Evolutionary conservation across 345 rosid species (phyloP).

Genomic region (Brassica rapa): DNA sequence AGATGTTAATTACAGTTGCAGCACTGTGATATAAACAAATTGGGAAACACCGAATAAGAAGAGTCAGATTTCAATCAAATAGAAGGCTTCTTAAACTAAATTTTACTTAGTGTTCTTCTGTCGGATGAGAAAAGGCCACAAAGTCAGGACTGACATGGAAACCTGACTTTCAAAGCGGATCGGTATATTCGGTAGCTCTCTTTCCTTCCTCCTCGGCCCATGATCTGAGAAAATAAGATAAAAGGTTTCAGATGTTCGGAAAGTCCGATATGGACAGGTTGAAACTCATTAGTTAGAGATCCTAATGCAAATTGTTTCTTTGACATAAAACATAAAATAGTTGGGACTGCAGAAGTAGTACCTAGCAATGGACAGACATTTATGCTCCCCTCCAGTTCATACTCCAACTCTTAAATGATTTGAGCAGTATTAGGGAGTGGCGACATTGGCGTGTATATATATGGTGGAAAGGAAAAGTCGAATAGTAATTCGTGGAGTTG

Average conservation of each 20-base stretch:
- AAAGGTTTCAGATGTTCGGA: neutral
- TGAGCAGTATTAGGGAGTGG: neutral
- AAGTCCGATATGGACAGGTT: too few species aligned
- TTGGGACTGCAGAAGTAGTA: too few species aligned
- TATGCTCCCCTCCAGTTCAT: neutral
- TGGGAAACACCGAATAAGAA: neutral
- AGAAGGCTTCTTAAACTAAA: neutral
- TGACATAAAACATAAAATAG: neutral
- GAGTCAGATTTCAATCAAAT: neutral
- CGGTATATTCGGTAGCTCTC: neutral
- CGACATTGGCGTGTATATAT: too few species aligned
- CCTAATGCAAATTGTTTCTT: neutral
- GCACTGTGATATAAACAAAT: neutral
- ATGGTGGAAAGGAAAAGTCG: too few species aligned
- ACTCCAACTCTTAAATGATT: neutral
- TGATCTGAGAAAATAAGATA: neutral
- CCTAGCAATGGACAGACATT: neutral
- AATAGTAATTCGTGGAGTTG: too few species aligned
- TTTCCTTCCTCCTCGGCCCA: neutral
- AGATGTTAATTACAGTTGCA: neutral
- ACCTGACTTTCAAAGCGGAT: neutral
- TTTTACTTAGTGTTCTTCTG: neutral
- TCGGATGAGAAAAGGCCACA: neutral
- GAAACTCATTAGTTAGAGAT: neutral
- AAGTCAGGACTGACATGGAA: too few species aligned